Percentiles rank a stretch among this genome's conserved stretches.
Conservation (phyloP, 495 filamentous ascomycete genomes). For the Penicillium steckii region DNA sequence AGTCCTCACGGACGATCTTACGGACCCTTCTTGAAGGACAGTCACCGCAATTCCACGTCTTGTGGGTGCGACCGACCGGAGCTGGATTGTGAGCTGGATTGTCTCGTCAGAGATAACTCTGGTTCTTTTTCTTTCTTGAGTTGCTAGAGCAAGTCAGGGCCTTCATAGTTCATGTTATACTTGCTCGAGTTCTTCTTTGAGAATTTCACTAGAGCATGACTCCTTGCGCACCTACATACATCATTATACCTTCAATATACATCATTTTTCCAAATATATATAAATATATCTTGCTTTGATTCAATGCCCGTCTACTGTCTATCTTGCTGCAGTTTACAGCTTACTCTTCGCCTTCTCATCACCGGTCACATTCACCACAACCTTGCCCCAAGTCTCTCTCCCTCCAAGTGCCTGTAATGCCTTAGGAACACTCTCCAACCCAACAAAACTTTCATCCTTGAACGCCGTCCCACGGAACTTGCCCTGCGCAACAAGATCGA, state of each 20-base stretch:
- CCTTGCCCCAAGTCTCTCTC: slow-evolving; percentile 92
- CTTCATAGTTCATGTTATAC: slow-evolving; percentile 54
- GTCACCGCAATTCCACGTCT: slow-evolving; percentile 43
- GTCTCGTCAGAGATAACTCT: slow-evolving; percentile 11
- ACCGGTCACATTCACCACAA: slow-evolving; percentile 85
- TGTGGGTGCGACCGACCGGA: slow-evolving; percentile 49
- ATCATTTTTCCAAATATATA: background rate
- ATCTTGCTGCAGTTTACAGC: slow-evolving; percentile 27
- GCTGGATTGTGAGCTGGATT: slow-evolving; percentile 36
- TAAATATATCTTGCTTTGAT: background rate
- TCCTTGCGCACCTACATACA: slow-evolving; percentile 43
- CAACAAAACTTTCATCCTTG: slow-evolving; percentile 76
- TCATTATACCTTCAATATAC: background rate
- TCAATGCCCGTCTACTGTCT: background rate
- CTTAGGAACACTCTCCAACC: slow-evolving; percentile 73
- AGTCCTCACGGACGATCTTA: slow-evolving; percentile 22
- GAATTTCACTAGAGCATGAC: slow-evolving; percentile 49
- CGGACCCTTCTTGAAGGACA: slow-evolving; percentile 45
- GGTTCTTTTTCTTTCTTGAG: slow-evolving; percentile 15
- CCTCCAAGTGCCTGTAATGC: slow-evolving; percentile 76
- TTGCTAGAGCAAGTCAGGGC: slow-evolving; percentile 48
- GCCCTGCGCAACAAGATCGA: slow-evolving; percentile 69
- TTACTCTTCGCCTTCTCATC: slow-evolving; percentile 51
- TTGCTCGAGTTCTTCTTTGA: slow-evolving; percentile 28
- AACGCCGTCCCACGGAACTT: slow-evolving; percentile 83